Conservation (phyloP, 495 filamentous ascomycete species). For the Xylaria grammica region DNA sequence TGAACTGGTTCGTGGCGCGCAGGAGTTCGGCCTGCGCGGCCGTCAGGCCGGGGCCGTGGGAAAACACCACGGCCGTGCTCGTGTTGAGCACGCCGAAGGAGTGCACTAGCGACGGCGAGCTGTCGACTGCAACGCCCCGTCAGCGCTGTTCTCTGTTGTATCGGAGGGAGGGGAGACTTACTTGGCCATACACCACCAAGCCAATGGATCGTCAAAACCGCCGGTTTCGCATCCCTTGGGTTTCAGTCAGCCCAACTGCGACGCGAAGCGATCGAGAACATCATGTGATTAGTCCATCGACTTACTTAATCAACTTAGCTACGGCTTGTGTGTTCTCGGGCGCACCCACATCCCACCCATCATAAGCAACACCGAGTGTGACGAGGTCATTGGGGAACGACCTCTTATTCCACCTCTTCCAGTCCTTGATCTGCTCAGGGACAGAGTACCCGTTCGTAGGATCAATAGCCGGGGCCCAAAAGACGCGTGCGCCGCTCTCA, state of each 20-base stretch:
- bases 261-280: not conserved
- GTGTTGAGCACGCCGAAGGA: conserved; percentile 38
- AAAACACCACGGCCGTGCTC: conserved; percentile 48
- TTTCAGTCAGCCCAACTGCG: not conserved
- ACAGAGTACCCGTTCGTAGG: conserved; percentile 27
- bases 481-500: conserved; percentile 50
- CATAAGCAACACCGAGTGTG: conserved; percentile 45
- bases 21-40: conserved; percentile 31
- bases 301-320: conserved; percentile 31
- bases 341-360: conserved; percentile 35
- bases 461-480: conserved; percentile 42
- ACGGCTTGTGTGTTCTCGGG: conserved; percentile 34
- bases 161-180: conserved; percentile 23
- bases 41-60: conserved; percentile 43
- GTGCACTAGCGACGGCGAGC: conserved; percentile 41
- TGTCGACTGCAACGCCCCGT: conserved; percentile 26
- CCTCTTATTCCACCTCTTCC: conserved; percentile 33
- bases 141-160: not conserved
- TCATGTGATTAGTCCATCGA: not conserved
- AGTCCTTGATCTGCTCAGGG: conserved; percentile 38
- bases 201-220: conserved; percentile 44
- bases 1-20: conserved; percentile 42
- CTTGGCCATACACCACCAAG: conserved; percentile 41
- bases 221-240: conserved; percentile 26
- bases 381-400: conserved; percentile 26